Conservation (phyloP, 257 asterid genomes). For the Nicotiana benthamiana region DNA sequence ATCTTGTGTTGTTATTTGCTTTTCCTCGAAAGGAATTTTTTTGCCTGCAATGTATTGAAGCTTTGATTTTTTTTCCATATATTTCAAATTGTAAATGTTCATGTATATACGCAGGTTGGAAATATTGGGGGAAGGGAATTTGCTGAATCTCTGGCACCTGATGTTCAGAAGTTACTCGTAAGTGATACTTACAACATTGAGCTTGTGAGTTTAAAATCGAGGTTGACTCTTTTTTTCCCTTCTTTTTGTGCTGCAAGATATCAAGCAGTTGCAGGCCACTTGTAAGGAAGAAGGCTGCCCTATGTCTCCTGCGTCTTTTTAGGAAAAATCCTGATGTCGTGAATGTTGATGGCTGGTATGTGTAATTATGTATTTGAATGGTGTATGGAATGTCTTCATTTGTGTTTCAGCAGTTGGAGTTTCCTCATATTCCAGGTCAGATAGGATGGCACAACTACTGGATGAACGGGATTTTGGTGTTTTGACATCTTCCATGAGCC, state of each 20-base stretch:
- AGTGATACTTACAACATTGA: constrained; percentile 29
- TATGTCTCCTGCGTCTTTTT: constrained; percentile 90
- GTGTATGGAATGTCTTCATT: background rate
- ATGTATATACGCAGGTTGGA: constrained; percentile 59
- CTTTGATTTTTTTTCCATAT: background rate
- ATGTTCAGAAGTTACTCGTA: constrained; percentile 98
- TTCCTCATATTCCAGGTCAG: constrained; percentile 62
- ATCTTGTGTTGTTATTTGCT: background rate
- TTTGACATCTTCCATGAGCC: constrained; percentile 96
- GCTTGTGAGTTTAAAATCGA: background rate
- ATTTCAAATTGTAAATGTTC: background rate
- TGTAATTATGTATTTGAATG: background rate
- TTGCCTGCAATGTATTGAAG: background rate
- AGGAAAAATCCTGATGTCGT: constrained; percentile 97
- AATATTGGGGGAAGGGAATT: constrained; percentile 99
- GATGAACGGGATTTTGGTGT: constrained; percentile 99
- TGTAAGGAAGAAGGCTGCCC: constrained; percentile 97
- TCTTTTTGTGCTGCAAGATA: constrained; percentile 34
- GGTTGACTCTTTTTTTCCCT: constrained; percentile 13
- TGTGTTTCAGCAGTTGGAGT: constrained; percentile 4
- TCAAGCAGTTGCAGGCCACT: constrained; percentile 98
- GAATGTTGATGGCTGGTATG: constrained; percentile 96
- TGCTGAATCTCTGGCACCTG: constrained; percentile 98
- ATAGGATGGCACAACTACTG: constrained; percentile 89
- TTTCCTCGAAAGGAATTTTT: background rate